Evolutionary conservation across 176 grass and related monocot species (phyloP).

Genomic region (Secale cereale): DNA sequence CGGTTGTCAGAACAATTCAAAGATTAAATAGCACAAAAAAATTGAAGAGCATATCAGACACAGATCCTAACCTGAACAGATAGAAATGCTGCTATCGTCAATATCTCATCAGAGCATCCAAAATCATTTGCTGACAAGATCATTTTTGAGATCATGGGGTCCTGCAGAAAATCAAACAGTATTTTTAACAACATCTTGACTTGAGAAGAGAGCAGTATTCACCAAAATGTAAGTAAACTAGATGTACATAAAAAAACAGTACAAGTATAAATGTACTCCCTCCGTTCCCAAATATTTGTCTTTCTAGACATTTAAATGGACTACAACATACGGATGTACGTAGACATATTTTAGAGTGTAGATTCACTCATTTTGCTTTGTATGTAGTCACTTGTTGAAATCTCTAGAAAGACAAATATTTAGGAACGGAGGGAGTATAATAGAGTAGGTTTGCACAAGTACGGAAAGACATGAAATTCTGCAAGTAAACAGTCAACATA

Average conservation of each 20-base stretch:
- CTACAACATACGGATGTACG: no score
- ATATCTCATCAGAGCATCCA: conserved; percentile 94
- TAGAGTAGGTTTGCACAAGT: not conserved
- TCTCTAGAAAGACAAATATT: no score
- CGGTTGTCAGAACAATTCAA: conserved; percentile 20
- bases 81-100: conserved; percentile 84
- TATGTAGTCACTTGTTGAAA: no score
- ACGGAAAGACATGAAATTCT: not conserved
- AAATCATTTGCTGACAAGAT: conserved; percentile 77
- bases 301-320: no score
- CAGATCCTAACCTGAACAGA: conserved; percentile 76
- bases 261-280: not conserved
- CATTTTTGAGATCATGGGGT: conserved; percentile 98
- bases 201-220: not conserved
- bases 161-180: conserved; percentile 47
- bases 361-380: no score
- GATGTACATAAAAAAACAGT: not conserved
- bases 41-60: conserved; percentile 1
- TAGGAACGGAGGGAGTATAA: no score
- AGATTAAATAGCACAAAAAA: conserved; percentile 11
- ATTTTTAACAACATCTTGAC: not conserved
- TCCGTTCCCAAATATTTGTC: no score
- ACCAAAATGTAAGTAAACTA: not conserved
- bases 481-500: not conserved
- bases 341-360: no score